These are phyloP conservation scores for Teunomyces funiuensis DNA, from an alignment of 805 yeast species.

Conservation along the genomic window DNA sequence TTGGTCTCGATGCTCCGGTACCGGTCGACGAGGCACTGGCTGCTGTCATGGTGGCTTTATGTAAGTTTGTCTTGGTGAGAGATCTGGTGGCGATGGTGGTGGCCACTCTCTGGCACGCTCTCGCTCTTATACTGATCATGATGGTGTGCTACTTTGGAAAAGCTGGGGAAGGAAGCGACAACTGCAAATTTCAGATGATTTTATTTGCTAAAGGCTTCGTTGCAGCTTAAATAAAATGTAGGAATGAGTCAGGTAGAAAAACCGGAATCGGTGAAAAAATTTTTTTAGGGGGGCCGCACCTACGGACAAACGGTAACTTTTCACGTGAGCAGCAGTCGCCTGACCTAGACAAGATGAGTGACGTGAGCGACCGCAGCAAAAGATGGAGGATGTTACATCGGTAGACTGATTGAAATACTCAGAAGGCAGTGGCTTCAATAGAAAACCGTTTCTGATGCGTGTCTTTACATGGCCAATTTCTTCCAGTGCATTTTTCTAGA, in stretches of 20 bases:
- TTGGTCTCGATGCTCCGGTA: slow-evolving; percentile 30
- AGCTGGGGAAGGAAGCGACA: not conserved
- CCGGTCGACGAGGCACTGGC: slow-evolving; percentile 7
- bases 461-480: too few relatives aligned
- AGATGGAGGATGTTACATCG: not conserved
- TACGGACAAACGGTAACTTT: slow-evolving; percentile 1
- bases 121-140: slow-evolving; percentile 4
- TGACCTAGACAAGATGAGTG: too few relatives aligned
- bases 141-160: not conserved
- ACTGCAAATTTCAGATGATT: not conserved
- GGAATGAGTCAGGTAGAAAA: slow-evolving; percentile 5
- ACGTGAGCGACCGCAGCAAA: not conserved
- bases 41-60: slow-evolving; percentile 30
- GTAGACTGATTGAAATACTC: too few relatives aligned
- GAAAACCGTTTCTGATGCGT: too few relatives aligned
- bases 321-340: slow-evolving; percentile 1
- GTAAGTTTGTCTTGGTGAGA: slow-evolving; percentile 30
- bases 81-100: slow-evolving; percentile 20
- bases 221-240: not conserved
- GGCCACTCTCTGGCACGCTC: slow-evolving; percentile 11
- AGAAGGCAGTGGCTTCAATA: too few relatives aligned
- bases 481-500: too few relatives aligned
- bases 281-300: slow-evolving; percentile 1
- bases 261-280: slow-evolving; percentile 5
- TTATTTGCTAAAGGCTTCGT: not conserved